These are phyloP conservation scores for Neoboletus subvelutipes DNA, from an alignment of 768 basidiomycete genomes.

Conservation along the genomic window DNA sequence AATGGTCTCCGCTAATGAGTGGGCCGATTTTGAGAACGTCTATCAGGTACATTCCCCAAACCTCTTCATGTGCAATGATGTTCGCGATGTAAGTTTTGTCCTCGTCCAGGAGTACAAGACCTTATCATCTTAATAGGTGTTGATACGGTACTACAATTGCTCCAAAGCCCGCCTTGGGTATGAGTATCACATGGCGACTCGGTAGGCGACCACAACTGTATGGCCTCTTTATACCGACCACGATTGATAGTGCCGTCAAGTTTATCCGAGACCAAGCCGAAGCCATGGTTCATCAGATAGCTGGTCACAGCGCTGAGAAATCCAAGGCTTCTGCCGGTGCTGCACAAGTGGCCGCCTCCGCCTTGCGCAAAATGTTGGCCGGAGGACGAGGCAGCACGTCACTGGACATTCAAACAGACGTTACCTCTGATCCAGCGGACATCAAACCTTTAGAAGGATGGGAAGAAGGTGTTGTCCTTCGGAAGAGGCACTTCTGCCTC, in stretches of 20 bases:
- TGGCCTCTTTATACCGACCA: constrained; percentile 9
- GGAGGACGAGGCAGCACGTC: constrained; percentile 50
- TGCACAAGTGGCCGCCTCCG: constrained; percentile 66
- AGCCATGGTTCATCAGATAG: constrained; percentile 26
- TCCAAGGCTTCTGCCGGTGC: constrained; percentile 38
- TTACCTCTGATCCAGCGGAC: constrained; percentile 33
- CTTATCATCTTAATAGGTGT: constrained; percentile 50
- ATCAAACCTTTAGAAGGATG: constrained; percentile 68
- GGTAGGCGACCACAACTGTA: constrained; percentile 43
- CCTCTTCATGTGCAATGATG: constrained; percentile 70
- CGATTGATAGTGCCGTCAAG: constrained; percentile 63
- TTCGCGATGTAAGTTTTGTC: constrained; percentile 65
- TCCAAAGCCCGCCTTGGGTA: constrained; percentile 71
- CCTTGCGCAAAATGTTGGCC: constrained; percentile 62
- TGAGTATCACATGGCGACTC: constrained; percentile 87
- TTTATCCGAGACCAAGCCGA: constrained; percentile 85
- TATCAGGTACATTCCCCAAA: constrained; percentile 89
- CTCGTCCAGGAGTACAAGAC: not conserved
- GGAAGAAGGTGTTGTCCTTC: constrained; percentile 66
- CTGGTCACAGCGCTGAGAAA: constrained; percentile 24
- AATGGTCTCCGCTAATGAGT: constrained; percentile 64
- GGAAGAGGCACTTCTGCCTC: constrained; percentile 78
- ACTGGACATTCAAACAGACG: constrained; percentile 37
- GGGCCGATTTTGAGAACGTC: constrained; percentile 85
- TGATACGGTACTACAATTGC: constrained; percentile 87